Conservation (phyloP, 1,284 basidiomycete species). For the Cutaneotrichosporon arboriforme region DNA sequence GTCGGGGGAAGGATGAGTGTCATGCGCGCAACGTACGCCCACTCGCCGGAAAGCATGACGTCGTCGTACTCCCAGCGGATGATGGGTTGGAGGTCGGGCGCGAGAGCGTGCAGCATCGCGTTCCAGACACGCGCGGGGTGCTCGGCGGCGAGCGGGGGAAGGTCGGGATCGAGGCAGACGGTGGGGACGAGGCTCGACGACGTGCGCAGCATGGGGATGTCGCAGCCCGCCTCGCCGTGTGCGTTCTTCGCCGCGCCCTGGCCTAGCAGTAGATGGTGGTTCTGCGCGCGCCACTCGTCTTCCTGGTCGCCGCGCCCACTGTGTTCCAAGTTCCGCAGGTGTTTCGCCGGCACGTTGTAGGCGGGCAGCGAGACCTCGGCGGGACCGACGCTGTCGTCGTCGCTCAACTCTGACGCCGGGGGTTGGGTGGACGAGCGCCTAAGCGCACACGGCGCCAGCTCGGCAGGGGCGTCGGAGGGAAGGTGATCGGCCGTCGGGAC, state of each 20-base stretch:
- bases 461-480: no score
- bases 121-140: slow-evolving; percentile 41
- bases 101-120: slow-evolving; percentile 27
- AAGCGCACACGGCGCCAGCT: no score
- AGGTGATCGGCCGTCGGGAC: no score
- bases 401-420: no score
- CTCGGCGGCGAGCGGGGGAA: slow-evolving; percentile 28
- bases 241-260: neutral
- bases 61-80: slow-evolving; percentile 33
- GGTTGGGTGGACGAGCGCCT: no score
- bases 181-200: neutral
- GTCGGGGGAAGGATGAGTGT: slow-evolving; percentile 30
- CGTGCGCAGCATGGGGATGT: slow-evolving; percentile 14
- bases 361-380: no score
- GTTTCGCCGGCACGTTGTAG: no score
- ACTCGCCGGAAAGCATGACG: neutral
- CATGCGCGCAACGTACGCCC: slow-evolving; percentile 18
- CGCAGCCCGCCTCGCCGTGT: neutral
- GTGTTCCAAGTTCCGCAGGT: neutral
- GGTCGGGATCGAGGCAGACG: slow-evolving; percentile 15
- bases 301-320: neutral
- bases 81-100: slow-evolving; percentile 25
- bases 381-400: no score
- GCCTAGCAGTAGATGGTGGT: slow-evolving; percentile 5
- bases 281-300: slow-evolving; percentile 4